Conservation (phyloP, 495 filamentous ascomycete species). For the Trichoderma virens region DNA sequence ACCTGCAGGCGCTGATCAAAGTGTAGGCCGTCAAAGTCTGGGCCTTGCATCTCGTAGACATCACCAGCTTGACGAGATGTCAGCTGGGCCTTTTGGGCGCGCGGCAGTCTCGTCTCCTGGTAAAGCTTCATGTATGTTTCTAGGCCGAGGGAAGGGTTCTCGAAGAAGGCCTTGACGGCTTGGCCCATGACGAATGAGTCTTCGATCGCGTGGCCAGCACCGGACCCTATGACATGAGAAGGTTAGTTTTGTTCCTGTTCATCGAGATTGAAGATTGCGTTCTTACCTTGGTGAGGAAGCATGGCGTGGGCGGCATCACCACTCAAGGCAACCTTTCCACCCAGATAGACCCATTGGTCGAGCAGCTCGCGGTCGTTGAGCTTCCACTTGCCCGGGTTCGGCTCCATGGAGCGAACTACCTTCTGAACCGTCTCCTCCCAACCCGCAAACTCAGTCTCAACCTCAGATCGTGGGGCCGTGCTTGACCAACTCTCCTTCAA, state of each 20-base stretch:
- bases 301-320: constrained; percentile 34
- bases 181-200: constrained; percentile 32
- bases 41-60: constrained; percentile 27
- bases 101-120: constrained; percentile 26
- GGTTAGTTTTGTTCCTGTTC: not conserved
- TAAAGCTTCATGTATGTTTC: constrained; percentile 22
- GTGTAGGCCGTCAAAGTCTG: constrained; percentile 19
- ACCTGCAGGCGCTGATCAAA: constrained; percentile 21
- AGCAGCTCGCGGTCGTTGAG: constrained; percentile 30
- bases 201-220: constrained; percentile 32
- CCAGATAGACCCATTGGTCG: constrained; percentile 22
- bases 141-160: constrained; percentile 14
- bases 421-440: constrained; percentile 22
- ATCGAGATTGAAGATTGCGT: not conserved
- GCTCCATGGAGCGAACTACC: constrained; percentile 19
- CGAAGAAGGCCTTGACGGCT: constrained; percentile 23
- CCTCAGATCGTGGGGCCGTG: constrained; percentile 19
- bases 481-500: constrained; percentile 24
- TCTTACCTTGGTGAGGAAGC: constrained; percentile 24
- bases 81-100: constrained; percentile 30
- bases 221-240: constrained; percentile 12
- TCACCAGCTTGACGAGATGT: constrained; percentile 26
- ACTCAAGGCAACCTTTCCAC: constrained; percentile 21
- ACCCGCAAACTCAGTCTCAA: constrained; percentile 22
- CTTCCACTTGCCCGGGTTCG: constrained; percentile 26